Base-by-base conservation (phyloP, 495 filamentous ascomycete genomes). In the Lindgomyces ingoldianus region DNA sequence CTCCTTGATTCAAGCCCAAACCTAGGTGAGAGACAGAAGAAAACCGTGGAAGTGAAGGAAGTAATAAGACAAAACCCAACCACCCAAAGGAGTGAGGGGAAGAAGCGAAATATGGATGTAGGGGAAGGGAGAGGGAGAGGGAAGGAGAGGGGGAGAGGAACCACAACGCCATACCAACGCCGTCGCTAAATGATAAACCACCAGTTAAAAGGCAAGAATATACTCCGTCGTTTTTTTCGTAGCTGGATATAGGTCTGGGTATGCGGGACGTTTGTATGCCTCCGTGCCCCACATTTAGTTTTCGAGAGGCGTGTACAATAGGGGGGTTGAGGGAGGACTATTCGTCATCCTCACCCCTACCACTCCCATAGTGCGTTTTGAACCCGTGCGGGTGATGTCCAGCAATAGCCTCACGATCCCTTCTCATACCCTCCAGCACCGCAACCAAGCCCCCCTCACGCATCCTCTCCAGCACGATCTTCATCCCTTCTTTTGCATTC, bases 401-500 rank as follows among this genome's bases (percentile, higher is more conserved):
- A 0, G 61, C 6, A 19, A 63, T 61, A 11, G 41, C 45, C 56
- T 70, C 84, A 18, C 84, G 77, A 71, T 94, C 90, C 68, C 81
- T 77, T 57, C 89, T 81, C 86, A 93, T 89, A 26, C 90, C 89
- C 73, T 96, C 93, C 44, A 94, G 76, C 18, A 97, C 89, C 19
- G 85, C 90, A 25, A 93, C 89, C 41, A 97, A 84, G 11, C 96
- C 90, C 12, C 92, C 90, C 65, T 81, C 79, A 57, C 94, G 84
- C 65, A 98, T 73, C 36, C 94, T 83, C 75, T 95, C 90, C 24
- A 99, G 80, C 16, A 99, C 93, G 45, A 97, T 85, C 57, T 88
- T 89, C 94, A 99, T 97, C 18, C 95, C 94, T 72, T 97, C 87
- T 68, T 92, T 91, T 73, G 90, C 93, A 72, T 93, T 95, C 57